A percentile compares a stretch with the other conserved stretches of the same genome.
Conservation (phyloP, 1,139 yeast genomes). For the Blastobotrys aristatus region DNA sequence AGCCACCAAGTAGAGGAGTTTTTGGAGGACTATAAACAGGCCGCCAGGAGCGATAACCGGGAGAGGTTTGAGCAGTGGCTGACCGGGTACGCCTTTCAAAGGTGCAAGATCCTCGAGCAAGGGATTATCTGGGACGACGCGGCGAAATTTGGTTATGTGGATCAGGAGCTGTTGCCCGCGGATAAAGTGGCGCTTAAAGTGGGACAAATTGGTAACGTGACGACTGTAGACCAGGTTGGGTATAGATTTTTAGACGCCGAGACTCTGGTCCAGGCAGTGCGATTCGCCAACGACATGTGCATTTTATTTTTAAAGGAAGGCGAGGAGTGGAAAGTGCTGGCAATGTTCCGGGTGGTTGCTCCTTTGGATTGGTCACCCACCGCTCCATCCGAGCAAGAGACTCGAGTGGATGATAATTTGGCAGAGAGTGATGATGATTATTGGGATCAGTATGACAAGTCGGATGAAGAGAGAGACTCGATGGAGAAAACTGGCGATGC, state of each 20-base stretch:
- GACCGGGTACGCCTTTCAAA: conserved; percentile 4
- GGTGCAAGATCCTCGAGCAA: conserved; percentile 1
- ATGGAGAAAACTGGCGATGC: neutral
- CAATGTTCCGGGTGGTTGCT: conserved; percentile 5
- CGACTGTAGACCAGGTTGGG: neutral
- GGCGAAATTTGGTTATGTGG: conserved; percentile 7
- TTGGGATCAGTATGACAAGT: conserved; percentile 13
- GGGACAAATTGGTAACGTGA: neutral
- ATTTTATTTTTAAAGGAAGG: neutral
- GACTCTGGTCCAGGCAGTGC: conserved; percentile 2
- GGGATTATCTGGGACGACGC: conserved; percentile 12
- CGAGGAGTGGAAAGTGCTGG: conserved; percentile 13
- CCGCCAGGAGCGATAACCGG: conserved; percentile 1
- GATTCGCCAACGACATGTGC: neutral
- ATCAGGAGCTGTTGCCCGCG: neutral
- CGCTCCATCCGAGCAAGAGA: too few species aligned
- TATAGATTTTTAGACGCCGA: neutral
- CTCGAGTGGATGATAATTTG: too few species aligned
- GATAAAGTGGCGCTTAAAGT: neutral
- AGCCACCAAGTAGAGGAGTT: conserved; percentile 2
- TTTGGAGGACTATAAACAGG: conserved; percentile 2
- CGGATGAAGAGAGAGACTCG: neutral
- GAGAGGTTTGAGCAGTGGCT: conserved; percentile 5
- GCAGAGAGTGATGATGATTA: conserved; percentile 13
- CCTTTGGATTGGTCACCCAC: neutral